These are phyloP conservation scores for Lactarius deliciosus DNA, from an alignment of 768 basidiomycete genomes.

Conservation along the genomic window DNA sequence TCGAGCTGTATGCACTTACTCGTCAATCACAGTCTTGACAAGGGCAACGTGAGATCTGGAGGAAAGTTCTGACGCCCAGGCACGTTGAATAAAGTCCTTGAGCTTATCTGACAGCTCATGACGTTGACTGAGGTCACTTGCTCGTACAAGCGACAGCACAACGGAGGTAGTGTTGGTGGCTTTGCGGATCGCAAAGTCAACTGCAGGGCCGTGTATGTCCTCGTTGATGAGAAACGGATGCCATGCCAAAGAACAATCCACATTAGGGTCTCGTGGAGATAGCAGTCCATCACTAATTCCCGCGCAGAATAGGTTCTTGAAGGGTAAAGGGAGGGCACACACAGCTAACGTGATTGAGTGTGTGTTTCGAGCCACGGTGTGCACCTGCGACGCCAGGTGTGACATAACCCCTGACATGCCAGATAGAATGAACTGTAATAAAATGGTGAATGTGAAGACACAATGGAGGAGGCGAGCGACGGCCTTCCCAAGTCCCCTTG, in stretches of 20 bases:
- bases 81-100: not conserved
- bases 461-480: not conserved
- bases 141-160: too few species aligned
- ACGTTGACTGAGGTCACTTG: not conserved
- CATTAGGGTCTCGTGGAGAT: too few species aligned
- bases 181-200: too few species aligned
- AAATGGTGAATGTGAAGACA: not conserved
- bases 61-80: not conserved
- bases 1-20: too few species aligned
- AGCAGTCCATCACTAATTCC: too few species aligned
- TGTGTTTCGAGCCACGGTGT: slow-evolving; percentile 1
- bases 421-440: not conserved
- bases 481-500: not conserved
- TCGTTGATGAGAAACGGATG: too few species aligned
- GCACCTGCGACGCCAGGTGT: not conserved
- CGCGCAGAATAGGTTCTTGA: not conserved
- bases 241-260: too few species aligned
- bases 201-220: too few species aligned
- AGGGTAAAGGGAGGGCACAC: slow-evolving; percentile 7
- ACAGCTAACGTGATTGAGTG: not conserved
- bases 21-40: not conserved
- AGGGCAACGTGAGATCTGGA: not conserved
- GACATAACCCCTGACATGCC: not conserved
- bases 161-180: too few species aligned
- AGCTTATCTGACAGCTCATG: slow-evolving; percentile 4